Evolutionary conservation across 2,329 filamentous ascomycete species (phyloP).

Genomic region (Xylariales sp.): DNA sequence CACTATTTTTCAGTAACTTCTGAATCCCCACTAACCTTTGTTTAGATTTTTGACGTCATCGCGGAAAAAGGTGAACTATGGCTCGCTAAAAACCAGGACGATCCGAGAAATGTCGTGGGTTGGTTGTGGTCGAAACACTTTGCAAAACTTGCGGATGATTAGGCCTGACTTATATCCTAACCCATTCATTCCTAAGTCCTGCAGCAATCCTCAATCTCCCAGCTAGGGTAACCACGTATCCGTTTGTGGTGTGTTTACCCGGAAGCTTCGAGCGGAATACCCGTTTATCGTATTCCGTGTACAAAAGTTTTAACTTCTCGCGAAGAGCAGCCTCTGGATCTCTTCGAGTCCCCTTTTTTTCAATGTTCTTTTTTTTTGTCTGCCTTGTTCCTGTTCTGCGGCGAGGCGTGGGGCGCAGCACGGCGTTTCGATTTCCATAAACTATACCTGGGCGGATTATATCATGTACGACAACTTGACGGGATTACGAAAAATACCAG

Average conservation of each 20-base stretch:
- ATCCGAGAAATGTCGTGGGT: conserved; percentile 70
- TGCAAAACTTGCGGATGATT: conserved; percentile 57
- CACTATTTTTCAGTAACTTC: conserved; percentile 1
- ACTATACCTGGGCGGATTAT: conserved; percentile 13
- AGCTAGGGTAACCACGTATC: too few species aligned
- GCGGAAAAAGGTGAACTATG: conserved; percentile 96
- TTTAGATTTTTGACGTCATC: conserved; percentile 80
- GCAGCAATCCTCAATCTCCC: too few species aligned
- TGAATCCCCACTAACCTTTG: conserved; percentile 6
- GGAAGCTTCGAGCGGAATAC: too few species aligned
- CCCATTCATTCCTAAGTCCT: too few species aligned
- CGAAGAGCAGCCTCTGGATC: too few species aligned
- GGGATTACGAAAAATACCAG: conserved; percentile 27
- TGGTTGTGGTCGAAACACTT: conserved; percentile 99
- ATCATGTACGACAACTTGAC: conserved; percentile 22
- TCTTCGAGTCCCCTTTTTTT: too few species aligned
- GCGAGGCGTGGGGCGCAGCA: conserved; percentile 18
- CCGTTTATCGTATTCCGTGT: conserved; percentile 11
- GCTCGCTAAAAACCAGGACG: conserved; percentile 97
- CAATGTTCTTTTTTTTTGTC: conserved; percentile 8
- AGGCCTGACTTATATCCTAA: too few species aligned
- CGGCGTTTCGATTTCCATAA: conserved; percentile 19
- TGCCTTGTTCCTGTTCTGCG: conserved; percentile 1
- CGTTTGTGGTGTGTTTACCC: too few species aligned
- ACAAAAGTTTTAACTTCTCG: conserved; percentile 16